phyloP scores from a whole-genome alignment of 1,284 basidiomycete genomes.

The Ganoderma resinaceum region DNA sequence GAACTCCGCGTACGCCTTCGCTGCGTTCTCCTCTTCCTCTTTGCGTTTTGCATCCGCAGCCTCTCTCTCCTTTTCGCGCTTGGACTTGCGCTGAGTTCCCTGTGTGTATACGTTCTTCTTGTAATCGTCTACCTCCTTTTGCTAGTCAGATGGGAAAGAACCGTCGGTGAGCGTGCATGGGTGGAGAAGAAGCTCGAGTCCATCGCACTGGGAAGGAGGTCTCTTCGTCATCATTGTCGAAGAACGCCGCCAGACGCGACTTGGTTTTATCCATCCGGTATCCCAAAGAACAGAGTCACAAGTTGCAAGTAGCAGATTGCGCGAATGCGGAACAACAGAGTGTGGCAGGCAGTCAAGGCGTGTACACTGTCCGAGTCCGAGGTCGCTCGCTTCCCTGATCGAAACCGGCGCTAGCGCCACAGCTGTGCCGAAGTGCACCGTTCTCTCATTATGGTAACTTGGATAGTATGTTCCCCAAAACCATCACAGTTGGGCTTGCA shows the following conservation, averaged over 20 bases:
- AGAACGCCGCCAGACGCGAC: constrained; percentile 77
- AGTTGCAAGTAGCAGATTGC: background rate
- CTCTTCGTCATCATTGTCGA: constrained; percentile 83
- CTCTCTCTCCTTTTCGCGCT: constrained; percentile 88
- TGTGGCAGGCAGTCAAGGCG: background rate
- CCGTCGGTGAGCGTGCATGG: constrained; percentile 63
- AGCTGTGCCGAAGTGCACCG: background rate
- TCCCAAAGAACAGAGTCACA: background rate
- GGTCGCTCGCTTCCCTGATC: background rate
- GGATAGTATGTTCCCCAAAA: background rate
- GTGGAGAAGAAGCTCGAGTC: constrained; percentile 67
- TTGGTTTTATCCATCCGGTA: constrained; percentile 79
- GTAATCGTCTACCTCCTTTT: constrained; percentile 79
- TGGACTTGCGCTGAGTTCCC: constrained; percentile 78
- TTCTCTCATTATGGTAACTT: background rate
- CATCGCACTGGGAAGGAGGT: constrained; percentile 86
- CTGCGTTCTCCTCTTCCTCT: constrained; percentile 83
- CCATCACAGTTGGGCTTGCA: background rate
- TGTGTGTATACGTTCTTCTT: constrained; percentile 81
- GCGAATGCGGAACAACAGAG: background rate
- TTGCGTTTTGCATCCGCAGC: constrained; percentile 86
- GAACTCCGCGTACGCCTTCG: constrained; percentile 86
- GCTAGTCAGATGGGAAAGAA: constrained; percentile 56
- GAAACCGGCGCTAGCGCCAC: background rate
- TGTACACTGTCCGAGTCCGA: background rate